phyloP scores from a whole-genome alignment of 2,329 filamentous ascomycete genomes.

The Nectriaceae sp. region DNA sequence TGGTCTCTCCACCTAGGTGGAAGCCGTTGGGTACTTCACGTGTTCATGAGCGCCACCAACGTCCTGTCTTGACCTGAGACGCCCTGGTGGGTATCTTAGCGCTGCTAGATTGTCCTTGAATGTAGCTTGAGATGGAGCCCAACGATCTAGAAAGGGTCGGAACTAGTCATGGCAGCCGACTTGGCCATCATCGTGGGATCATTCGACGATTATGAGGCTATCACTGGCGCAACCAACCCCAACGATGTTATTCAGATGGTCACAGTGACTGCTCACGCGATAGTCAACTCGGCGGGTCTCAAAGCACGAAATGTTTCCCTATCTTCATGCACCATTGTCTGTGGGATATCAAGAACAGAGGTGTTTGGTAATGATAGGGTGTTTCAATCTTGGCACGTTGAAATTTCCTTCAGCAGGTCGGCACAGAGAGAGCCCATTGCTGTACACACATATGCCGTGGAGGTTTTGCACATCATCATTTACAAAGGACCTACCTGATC shows the following conservation, averaged over 20 bases:
- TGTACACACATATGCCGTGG: conserved; percentile 62
- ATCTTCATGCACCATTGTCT: conserved; percentile 58
- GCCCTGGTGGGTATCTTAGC: too few relatives aligned
- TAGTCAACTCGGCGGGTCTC: too few relatives aligned
- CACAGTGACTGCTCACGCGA: too few relatives aligned
- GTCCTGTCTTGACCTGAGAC: conserved; percentile 1
- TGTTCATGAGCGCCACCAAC: neutral
- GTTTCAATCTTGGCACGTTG: conserved; percentile 55
- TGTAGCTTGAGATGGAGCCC: too few relatives aligned
- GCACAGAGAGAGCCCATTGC: conserved; percentile 53
- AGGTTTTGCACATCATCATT: conserved; percentile 17
- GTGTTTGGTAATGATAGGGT: conserved; percentile 62
- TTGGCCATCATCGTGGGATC: too few relatives aligned
- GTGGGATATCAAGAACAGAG: conserved; percentile 40
- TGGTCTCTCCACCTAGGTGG: neutral
- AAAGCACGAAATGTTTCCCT: conserved; percentile 54
- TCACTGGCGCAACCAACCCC: too few relatives aligned
- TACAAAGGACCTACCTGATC: conserved; percentile 7
- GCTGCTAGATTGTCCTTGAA: too few relatives aligned
- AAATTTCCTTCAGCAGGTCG: conserved; percentile 58
- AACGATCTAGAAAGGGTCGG: too few relatives aligned
- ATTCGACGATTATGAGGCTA: too few relatives aligned
- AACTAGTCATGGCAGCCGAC: too few relatives aligned
- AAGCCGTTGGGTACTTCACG: neutral
- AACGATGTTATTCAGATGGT: too few relatives aligned